A percentile compares a stretch with the other conserved stretches of the same genome.
These are phyloP conservation scores for Ephemerocybe angulata DNA, from an alignment of 768 basidiomycete genomes.

Conservation along the genomic window DNA sequence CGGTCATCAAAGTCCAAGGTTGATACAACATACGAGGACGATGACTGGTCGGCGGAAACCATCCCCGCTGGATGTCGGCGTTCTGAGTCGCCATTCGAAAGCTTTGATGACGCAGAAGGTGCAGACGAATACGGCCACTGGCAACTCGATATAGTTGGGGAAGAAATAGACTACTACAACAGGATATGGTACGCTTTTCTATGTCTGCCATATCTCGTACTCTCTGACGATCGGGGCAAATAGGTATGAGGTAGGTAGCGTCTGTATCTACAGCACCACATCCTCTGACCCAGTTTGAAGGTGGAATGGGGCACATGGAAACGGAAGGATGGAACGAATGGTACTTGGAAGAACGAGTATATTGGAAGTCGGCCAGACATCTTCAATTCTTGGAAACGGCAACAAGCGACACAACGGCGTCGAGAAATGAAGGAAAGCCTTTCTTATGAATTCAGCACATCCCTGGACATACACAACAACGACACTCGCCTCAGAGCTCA, in stretches of 20 bases:
- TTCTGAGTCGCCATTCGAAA: slow-evolving; percentile 5
- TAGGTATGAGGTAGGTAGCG: slow-evolving; percentile 29
- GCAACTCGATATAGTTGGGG: too few relatives aligned
- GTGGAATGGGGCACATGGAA: slow-evolving; percentile 52
- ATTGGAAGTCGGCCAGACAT: slow-evolving; percentile 18
- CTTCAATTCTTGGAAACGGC: slow-evolving; percentile 28
- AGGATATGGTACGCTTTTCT: too few relatives aligned
- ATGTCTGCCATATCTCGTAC: too few relatives aligned
- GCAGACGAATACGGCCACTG: slow-evolving; percentile 20
- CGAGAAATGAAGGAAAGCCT: slow-evolving; percentile 26
- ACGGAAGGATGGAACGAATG: slow-evolving; percentile 49
- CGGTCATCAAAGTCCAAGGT: not conserved
- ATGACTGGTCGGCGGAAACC: not conserved
- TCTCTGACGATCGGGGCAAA: slow-evolving; percentile 1
- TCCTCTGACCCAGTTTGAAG: slow-evolving; percentile 21
- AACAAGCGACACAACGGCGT: slow-evolving; percentile 28
- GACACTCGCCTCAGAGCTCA: slow-evolving; percentile 41
- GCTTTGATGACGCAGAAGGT: slow-evolving; percentile 18
- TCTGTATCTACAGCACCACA: not conserved
- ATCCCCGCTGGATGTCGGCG: slow-evolving; percentile 1
- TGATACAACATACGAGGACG: not conserved
- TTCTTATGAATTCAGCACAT: slow-evolving; percentile 33
- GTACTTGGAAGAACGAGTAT: slow-evolving; percentile 45
- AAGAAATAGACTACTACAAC: too few relatives aligned
- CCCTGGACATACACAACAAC: slow-evolving; percentile 41